Conservation (phyloP, 2,329 filamentous ascomycete genomes). For the Scytalidium sp. region DNA sequence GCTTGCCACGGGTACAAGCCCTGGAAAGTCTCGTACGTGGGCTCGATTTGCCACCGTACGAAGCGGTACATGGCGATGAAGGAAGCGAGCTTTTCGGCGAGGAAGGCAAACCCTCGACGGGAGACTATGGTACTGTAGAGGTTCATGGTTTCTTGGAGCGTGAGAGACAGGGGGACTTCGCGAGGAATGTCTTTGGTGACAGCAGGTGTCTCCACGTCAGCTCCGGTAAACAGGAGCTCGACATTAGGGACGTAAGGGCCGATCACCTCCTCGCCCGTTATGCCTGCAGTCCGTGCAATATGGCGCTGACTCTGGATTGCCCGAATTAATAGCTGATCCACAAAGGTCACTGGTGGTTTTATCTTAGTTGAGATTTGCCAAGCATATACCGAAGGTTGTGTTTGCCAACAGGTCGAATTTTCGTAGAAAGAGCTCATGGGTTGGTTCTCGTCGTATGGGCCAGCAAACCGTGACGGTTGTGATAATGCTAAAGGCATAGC, state of each 20-base stretch:
- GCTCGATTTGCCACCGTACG: constrained; percentile 26
- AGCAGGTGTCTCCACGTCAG: background rate
- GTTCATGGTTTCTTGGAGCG: constrained; percentile 22
- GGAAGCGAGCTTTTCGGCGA: constrained; percentile 25
- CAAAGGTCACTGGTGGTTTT: constrained; percentile 21
- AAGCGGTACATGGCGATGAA: constrained; percentile 30
- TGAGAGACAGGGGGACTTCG: background rate
- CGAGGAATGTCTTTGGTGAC: too few relatives aligned
- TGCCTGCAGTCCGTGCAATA: constrained; percentile 13
- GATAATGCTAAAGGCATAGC: constrained; percentile 23
- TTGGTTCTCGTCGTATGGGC: constrained; percentile 8
- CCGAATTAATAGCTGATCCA: constrained; percentile 25
- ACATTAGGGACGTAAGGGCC: constrained; percentile 22
- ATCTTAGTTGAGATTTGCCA: constrained; percentile 28
- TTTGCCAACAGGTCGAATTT: constrained; percentile 21
- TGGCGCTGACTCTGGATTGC: constrained; percentile 25
- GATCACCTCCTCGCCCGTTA: constrained; percentile 16
- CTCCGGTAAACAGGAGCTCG: constrained; percentile 20
- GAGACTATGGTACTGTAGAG: constrained; percentile 22
- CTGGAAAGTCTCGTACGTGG: constrained; percentile 18
- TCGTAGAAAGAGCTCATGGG: background rate
- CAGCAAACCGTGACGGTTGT: constrained; percentile 22
- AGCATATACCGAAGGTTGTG: constrained; percentile 25
- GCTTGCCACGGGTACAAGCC: constrained; percentile 24
- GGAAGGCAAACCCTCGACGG: constrained; percentile 20